These are phyloP conservation scores for Termitomyces sp. DNA, from an alignment of 768 basidiomycete species.

Conservation along the genomic window DNA sequence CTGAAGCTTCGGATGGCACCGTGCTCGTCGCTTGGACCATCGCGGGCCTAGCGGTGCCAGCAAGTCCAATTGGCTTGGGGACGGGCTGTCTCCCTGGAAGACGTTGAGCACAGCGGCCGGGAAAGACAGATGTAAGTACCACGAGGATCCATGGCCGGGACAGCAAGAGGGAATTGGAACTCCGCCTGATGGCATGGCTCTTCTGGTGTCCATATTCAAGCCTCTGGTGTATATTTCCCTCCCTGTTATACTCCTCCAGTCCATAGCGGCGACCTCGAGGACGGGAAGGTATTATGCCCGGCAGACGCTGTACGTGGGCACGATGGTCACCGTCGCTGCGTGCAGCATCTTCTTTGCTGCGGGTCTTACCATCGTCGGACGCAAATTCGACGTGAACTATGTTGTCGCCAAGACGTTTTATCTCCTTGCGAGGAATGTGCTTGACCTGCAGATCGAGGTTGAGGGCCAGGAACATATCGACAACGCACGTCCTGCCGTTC, in stretches of 20 bases:
- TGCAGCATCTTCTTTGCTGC: constrained; percentile 68
- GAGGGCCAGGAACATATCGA: constrained; percentile 83
- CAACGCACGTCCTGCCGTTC: constrained; percentile 62
- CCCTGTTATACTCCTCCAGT: constrained; percentile 61
- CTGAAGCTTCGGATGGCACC: neutral
- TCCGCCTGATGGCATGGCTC: constrained; percentile 47
- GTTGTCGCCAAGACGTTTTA: constrained; percentile 86
- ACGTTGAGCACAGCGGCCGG: constrained; percentile 19
- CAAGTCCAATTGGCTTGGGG: constrained; percentile 12
- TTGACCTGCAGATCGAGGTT: constrained; percentile 69
- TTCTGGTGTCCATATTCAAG: constrained; percentile 58
- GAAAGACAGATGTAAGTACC: constrained; percentile 16
- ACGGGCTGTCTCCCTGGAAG: constrained; percentile 21
- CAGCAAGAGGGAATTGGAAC: constrained; percentile 11
- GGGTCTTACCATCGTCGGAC: constrained; percentile 61
- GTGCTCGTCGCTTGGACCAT: neutral
- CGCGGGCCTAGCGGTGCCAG: neutral
- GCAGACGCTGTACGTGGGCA: constrained; percentile 64
- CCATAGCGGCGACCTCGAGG: constrained; percentile 51
- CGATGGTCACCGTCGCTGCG: constrained; percentile 64
- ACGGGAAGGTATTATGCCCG: constrained; percentile 69
- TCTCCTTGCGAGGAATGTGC: constrained; percentile 48
- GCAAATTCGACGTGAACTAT: constrained; percentile 74
- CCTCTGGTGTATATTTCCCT: constrained; percentile 76
- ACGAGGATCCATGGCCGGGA: constrained; percentile 11